Conservation (phyloP, 257 asterid species). For the Nicotiana tabacum region DNA sequence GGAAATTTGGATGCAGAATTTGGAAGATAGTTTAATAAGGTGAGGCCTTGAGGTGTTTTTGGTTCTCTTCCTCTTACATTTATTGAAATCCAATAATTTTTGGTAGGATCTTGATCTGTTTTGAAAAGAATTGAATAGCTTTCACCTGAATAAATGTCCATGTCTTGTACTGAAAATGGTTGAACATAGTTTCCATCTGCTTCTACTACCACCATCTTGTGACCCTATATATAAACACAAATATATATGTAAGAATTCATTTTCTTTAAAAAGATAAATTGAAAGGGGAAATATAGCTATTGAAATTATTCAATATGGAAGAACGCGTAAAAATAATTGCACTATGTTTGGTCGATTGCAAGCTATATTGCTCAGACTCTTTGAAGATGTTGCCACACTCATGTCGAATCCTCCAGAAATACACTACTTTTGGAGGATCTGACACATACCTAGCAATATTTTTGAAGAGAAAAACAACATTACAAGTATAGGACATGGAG, state of each 20-base stretch:
- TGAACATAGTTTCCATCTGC: conserved; percentile 76
- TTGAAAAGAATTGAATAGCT: conserved; percentile 69
- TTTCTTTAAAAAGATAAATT: too few species aligned
- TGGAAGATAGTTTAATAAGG: conserved; percentile 57
- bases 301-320: too few species aligned
- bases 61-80: conserved; percentile 72
- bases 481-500: too few species aligned
- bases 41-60: conserved; percentile 61
- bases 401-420: too few species aligned
- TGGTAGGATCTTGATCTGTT: conserved; percentile 49
- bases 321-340: too few species aligned
- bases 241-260: not conserved
- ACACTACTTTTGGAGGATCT: too few species aligned
- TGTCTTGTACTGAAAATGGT: conserved; percentile 53
- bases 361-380: too few species aligned
- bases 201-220: conserved; percentile 69
- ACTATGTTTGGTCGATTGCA: too few species aligned
- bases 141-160: conserved; percentile 87
- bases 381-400: too few species aligned
- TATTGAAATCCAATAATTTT: conserved; percentile 60
- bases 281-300: too few species aligned
- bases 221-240: conserved; percentile 33
- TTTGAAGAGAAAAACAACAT: too few species aligned
- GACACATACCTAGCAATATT: too few species aligned
- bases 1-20: conserved; percentile 42